phyloP scores from a whole-genome alignment of 2,329 filamentous ascomycete genomes.

The Scedosporium apiospermum region DNA sequence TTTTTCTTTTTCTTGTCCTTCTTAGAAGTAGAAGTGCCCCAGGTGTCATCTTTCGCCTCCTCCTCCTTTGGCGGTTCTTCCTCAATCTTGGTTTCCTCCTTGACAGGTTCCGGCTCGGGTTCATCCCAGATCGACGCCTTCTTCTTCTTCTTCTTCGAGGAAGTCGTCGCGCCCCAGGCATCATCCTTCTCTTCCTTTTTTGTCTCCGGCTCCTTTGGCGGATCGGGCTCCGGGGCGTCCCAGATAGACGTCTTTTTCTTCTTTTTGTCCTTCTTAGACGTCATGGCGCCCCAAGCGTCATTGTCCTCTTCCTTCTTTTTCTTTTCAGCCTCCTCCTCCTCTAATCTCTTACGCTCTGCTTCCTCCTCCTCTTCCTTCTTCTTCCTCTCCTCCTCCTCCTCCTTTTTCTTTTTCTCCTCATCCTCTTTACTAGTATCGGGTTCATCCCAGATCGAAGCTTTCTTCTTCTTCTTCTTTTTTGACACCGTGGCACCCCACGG shows the following conservation, averaged over 20 bases:
- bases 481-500: conserved; percentile 17
- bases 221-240: background rate
- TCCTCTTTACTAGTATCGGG: background rate
- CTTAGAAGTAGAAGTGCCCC: conserved; percentile 19
- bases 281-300: conserved; percentile 15
- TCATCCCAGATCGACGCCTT: conserved; percentile 7
- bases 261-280: conserved; percentile 21
- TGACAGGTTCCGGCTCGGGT: background rate
- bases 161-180: conserved; percentile 17
- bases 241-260: conserved; percentile 7
- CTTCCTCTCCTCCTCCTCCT: conserved; percentile 6
- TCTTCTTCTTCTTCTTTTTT: conserved; percentile 21
- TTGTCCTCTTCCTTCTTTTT: conserved; percentile 8
- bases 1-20: conserved; percentile 20
- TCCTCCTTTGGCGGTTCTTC: conserved; percentile 7
- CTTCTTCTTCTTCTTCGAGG: conserved; percentile 20
- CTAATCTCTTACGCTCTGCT: background rate
- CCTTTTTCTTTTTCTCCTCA: conserved; percentile 4
- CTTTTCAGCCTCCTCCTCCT: background rate
- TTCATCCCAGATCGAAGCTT: conserved; percentile 4
- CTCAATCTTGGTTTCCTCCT: background rate
- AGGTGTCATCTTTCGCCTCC: conserved; percentile 14
- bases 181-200: conserved; percentile 8
- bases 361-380: too few species aligned
- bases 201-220: conserved; percentile 6